These are phyloP conservation scores for Porcisia hertigi DNA, from an alignment of 208 protist genomes.

Conservation along the genomic window DNA sequence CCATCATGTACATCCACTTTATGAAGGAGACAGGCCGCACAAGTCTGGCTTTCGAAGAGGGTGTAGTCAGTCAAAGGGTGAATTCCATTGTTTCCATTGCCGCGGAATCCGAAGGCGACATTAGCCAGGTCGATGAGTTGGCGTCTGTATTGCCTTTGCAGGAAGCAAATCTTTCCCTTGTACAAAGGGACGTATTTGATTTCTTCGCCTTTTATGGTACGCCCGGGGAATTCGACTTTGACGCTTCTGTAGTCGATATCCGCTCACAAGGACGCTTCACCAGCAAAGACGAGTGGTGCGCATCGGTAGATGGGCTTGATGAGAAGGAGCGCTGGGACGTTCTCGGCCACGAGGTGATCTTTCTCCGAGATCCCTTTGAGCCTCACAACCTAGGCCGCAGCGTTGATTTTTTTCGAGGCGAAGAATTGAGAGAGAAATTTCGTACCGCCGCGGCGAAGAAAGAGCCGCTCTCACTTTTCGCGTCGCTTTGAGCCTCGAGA, in stretches of 20 bases:
- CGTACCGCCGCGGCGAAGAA: conserved; percentile 41
- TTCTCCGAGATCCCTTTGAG: conserved; percentile 81
- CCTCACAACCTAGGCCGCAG: conserved; percentile 71
- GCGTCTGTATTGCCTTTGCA: conserved; percentile 32
- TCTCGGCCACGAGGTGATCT: conserved; percentile 65
- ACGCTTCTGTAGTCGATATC: conserved; percentile 76
- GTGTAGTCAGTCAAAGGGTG: conserved; percentile 23
- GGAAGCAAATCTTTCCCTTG: conserved; percentile 23
- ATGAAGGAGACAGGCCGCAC: conserved; percentile 47
- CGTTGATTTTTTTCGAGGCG: conserved; percentile 82
- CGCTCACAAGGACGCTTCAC: conserved; percentile 29
- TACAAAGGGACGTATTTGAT: conserved; percentile 48
- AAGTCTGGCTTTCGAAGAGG: conserved; percentile 35
- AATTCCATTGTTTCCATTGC: conserved; percentile 19
- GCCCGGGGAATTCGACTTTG: conserved; percentile 63
- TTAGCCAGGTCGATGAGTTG: conserved; percentile 30
- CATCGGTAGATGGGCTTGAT: conserved; percentile 25
- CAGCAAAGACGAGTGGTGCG: conserved; percentile 68
- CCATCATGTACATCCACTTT: conserved; percentile 84
- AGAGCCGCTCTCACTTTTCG: conserved; percentile 27
- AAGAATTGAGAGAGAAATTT: conserved; percentile 73
- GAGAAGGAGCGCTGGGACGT: conserved; percentile 62
- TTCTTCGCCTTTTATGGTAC: conserved; percentile 71
- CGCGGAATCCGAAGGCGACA: background rate
- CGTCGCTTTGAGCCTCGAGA: background rate